These are phyloP conservation scores for Osmanthus fragrans DNA, from an alignment of 257 asterid genomes.

Conservation along the genomic window DNA sequence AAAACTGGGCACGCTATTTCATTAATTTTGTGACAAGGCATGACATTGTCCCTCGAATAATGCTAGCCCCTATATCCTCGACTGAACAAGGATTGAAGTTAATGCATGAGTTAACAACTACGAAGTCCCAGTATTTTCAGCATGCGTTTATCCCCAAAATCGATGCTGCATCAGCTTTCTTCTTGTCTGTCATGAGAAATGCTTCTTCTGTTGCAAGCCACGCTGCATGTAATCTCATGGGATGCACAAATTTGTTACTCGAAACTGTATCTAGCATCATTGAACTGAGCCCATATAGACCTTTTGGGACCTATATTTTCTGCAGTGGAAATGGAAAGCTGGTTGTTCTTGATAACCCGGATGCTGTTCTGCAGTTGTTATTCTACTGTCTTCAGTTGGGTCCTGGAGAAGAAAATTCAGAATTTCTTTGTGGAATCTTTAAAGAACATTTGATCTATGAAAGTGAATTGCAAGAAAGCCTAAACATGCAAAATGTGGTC, in stretches of 20 bases:
- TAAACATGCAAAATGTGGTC: slow-evolving; percentile 68
- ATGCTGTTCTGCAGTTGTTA: slow-evolving; percentile 74
- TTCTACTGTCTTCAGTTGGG: slow-evolving; percentile 68
- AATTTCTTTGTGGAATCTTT: slow-evolving; percentile 40
- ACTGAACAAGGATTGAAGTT: slow-evolving; percentile 47
- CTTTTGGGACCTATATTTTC: slow-evolving; percentile 64
- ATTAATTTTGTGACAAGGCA: slow-evolving; percentile 62
- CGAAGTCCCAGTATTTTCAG: slow-evolving; percentile 42
- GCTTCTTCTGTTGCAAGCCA: slow-evolving; percentile 65
- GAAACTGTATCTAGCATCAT: slow-evolving; percentile 71
- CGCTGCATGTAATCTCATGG: slow-evolving; percentile 76
- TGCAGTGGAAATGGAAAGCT: slow-evolving; percentile 64
- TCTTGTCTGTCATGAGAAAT: slow-evolving; percentile 58
- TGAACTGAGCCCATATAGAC: slow-evolving; percentile 83
- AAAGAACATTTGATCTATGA: slow-evolving; percentile 57
- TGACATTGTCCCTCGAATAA: slow-evolving; percentile 76
- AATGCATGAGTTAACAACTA: slow-evolving; percentile 45
- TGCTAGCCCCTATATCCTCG: slow-evolving; percentile 63
- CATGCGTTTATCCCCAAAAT: slow-evolving; percentile 24
- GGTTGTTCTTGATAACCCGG: slow-evolving; percentile 61
- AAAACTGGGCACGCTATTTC: slow-evolving; percentile 68
- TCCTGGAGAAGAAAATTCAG: slow-evolving; percentile 45
- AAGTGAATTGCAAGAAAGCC: slow-evolving; percentile 58
- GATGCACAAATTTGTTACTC: slow-evolving; percentile 68
- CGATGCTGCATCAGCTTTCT: slow-evolving; percentile 35